Base-by-base conservation (phyloP, 257 asterid species). In the Nicotiana knightiana region DNA sequence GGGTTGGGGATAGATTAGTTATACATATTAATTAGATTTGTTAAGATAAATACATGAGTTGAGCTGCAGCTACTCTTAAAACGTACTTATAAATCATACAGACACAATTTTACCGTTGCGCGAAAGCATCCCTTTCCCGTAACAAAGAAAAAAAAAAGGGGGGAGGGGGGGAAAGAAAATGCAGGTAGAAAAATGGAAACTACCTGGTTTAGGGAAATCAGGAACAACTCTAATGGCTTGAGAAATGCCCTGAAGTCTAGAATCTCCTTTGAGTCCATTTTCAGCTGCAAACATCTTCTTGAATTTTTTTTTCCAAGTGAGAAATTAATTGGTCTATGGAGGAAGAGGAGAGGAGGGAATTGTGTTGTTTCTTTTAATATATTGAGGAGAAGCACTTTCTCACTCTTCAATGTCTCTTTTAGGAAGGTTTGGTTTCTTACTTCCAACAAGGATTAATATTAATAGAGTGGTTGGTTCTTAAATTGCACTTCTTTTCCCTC, bases 141-240 rank as follows among this genome's bases (percentile, higher is more conserved):
- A 35, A 9, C 66, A 16, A 76, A 4, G 32, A 28, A 35, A 15
- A 82, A 33, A 37, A 57, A 8, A 15, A 68, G 39, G n/a, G n/a
- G n/a, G n/a, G n/a, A n/a, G n/a, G n/a, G n/a, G n/a, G n/a, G 71
- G 77, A 9, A 9, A 0, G 35, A 35, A 79, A 73, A 57, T 57
- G 62, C 62, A 57, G 24, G 62, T 57, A 24, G 33, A 9, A 11
- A 5, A 24, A 24, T 24, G 67, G 3, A 18, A 24, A 21, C 17
- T 57, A 93, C 98, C 98, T 91, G 89, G 97, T 87, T 92, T 92
- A 10, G 98, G 98, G 75, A 93, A 93, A 85, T 93, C 90, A 62
- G 98, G 98, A 83, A 93, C 86, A 12, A 93, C 97, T 87, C 96
- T 89, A 80, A 93, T 92, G 83, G 96, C 85, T 58, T 93, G 85